Conservation (phyloP, 352 stramenopile species). For the Saprolegnia diclina region DNA sequence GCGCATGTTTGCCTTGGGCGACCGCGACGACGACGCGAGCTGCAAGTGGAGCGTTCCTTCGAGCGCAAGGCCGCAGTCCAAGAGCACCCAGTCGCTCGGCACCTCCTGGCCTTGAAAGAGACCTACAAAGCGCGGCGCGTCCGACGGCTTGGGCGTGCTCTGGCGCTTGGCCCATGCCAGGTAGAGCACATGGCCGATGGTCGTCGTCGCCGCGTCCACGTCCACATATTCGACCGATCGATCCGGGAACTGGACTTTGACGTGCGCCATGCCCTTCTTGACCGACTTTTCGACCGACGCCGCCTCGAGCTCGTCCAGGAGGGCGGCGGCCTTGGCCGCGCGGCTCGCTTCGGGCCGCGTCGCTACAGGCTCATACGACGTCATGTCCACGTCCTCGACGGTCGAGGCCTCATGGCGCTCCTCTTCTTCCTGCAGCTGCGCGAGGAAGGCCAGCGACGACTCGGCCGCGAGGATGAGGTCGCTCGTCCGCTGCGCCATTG, state of each 20-base stretch:
- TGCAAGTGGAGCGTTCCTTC: constrained; percentile 71
- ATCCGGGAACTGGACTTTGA: constrained; percentile 78
- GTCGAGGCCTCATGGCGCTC: neutral
- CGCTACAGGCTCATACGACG: neutral
- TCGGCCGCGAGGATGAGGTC: constrained; percentile 19
- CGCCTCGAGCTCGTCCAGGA: neutral
- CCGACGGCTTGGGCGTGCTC: constrained; percentile 37
- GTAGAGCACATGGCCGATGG: constrained; percentile 60
- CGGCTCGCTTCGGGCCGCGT: neutral
- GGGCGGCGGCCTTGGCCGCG: neutral
- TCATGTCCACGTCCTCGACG: neutral
- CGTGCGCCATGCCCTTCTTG: constrained; percentile 51
- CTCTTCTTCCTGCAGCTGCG: constrained; percentile 13
- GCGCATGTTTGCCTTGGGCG: neutral
- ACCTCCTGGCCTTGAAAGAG: constrained; percentile 70
- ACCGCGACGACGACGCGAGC: constrained; percentile 28
- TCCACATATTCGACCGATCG: constrained; percentile 78
- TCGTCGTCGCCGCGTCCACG: constrained; percentile 62
- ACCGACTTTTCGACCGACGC: constrained; percentile 41
- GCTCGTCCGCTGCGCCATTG: constrained; percentile 9
- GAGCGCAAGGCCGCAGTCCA: constrained; percentile 73
- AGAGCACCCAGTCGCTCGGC: constrained; percentile 68
- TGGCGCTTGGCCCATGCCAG: constrained; percentile 56
- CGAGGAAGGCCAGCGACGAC: constrained; percentile 16
- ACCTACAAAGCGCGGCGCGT: constrained; percentile 41